These are phyloP conservation scores for Ambispora gerdemannii DNA, from an alignment of 192 early-diverging fungal species.

Conservation along the genomic window DNA sequence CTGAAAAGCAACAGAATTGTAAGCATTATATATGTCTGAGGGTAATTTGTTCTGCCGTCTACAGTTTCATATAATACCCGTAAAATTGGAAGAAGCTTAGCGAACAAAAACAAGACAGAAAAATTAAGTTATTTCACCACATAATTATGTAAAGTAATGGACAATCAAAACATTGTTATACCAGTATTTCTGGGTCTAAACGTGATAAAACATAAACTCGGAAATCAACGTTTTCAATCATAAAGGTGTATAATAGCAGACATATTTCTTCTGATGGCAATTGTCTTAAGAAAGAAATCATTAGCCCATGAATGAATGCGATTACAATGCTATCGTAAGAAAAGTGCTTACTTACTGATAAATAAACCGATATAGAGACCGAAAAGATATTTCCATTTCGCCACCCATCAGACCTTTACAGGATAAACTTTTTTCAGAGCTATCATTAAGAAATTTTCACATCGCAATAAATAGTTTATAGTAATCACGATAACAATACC, in stretches of 20 bases:
- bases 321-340: too few species aligned
- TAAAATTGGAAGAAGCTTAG: slow-evolving; percentile 59
- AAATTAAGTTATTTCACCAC: too few species aligned
- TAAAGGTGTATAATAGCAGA: slow-evolving; percentile 61
- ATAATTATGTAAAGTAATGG: not conserved
- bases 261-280: slow-evolving; percentile 57
- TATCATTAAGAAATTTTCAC: too few species aligned
- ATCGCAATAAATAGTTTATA: too few species aligned
- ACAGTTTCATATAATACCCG: slow-evolving; percentile 64
- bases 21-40: slow-evolving; percentile 65
- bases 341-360: slow-evolving; percentile 44
- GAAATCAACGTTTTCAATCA: slow-evolving; percentile 67
- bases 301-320: too few species aligned
- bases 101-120: too few species aligned
- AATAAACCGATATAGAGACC: slow-evolving; percentile 49
- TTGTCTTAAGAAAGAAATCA: too few species aligned
- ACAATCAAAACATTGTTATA: slow-evolving; percentile 31
- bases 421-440: too few species aligned
- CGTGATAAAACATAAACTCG: slow-evolving; percentile 68
- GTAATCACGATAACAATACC: too few species aligned
- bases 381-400: slow-evolving; percentile 45
- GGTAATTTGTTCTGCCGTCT: slow-evolving; percentile 57
- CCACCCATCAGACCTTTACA: slow-evolving; percentile 37
- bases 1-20: slow-evolving; percentile 64
- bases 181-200: slow-evolving; percentile 74